Evolutionary conservation across 2,329 filamentous ascomycete species (phyloP), one percentile per base, ranked within the genome.

Genomic region (Ophiostoma angusticollis): DNA sequence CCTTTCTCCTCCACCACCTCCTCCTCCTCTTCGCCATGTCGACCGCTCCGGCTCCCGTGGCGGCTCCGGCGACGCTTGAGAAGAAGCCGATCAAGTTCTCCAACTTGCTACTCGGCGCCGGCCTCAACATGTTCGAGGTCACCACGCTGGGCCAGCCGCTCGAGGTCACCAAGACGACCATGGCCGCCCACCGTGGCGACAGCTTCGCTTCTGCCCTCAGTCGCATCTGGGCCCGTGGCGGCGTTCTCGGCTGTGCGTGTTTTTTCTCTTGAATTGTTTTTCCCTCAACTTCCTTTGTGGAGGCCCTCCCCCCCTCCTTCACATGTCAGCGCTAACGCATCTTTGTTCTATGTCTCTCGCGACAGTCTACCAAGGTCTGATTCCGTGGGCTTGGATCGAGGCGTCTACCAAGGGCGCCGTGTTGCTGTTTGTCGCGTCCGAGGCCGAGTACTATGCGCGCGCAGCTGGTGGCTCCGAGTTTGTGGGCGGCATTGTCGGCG

Each of bases 71-170:
- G 48, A 66, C 61, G 63, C 68, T 93, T 60, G 87, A 95, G 80
- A 96, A 96, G 83, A 96, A 96, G 78, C 91, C 91, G 51, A 76
- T 98, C 76, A 96, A 95, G 78, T 96, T 96, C 74, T 94, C 86
- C 71, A 98, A 98, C 70, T 65, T 98, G 74, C 71, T 98, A 57
- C 77, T 95, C 55, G 87, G 87, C 58, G 84, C 84, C 58, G 84
- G 86, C 53, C 75, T 95, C 67, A 95, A 94, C 73, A 69, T 95
- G 75, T 95, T 95, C 63, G 87, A 95, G 78, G 70, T 81, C 58
- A 74, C 69, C 48, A 72, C 70, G 43, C 62, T 72, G 49, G 66
- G 67, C 50, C 72, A 93, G 75, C 91, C 91, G 51, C 74, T 98
- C 62, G 91, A 98, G 74, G 91, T 98, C 65, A 75, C 84, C 72